Evolutionary conservation across 2,329 filamentous ascomycete genomes (phyloP), one percentile per base, ranked within the genome.

Genomic region (Fusarium chlamydosporum): DNA sequence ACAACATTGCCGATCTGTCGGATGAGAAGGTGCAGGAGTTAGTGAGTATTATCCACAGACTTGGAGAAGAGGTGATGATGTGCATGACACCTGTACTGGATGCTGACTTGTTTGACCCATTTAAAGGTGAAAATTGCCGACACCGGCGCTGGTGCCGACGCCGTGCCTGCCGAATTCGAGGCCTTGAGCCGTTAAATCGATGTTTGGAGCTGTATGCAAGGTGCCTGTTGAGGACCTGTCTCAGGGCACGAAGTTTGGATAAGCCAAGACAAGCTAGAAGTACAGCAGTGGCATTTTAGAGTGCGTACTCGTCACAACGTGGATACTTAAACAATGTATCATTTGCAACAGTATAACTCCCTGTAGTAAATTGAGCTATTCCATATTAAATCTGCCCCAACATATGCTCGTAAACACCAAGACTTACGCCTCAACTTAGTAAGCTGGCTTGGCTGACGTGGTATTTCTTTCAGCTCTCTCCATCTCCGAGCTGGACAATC

Each of bases 211-310:
- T 11, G 13, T 9, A 26, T 7, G 4, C 10, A 2, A 26, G 31
- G 15, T 12, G 9, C 4, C 0, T 26, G 7, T 7, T 35, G 7
- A 35, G 10, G 10, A 16, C 1, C n/a, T 26, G 4, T 18, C 6
- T 15, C 11, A 4, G 5, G 20, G 15, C 3, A 15, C 16, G 8
- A 20, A 12, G 23, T 50, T 27, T 1, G 16, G 7, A 4, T 7
- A 15, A 50, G 2, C 7, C 18, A 10, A 20, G 20, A 9, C 20
- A 9, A 10, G 38, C 20, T 41, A 10, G 8, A 41, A 10, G 13
- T 41, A 41, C 4, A 41, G 8, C 7, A 23, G 13, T 3, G 1
- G 38, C 0, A 6, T 10, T 41, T 13, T 4, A 29, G 29, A 41
- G 13, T 16, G 38, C 20, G 12, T 23, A 9, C 38, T 11, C 10